Evolutionary conservation across 1,284 basidiomycete species (phyloP), one percentile per base, ranked within the genome.

Genomic region (Heterobasidion parviporum): DNA sequence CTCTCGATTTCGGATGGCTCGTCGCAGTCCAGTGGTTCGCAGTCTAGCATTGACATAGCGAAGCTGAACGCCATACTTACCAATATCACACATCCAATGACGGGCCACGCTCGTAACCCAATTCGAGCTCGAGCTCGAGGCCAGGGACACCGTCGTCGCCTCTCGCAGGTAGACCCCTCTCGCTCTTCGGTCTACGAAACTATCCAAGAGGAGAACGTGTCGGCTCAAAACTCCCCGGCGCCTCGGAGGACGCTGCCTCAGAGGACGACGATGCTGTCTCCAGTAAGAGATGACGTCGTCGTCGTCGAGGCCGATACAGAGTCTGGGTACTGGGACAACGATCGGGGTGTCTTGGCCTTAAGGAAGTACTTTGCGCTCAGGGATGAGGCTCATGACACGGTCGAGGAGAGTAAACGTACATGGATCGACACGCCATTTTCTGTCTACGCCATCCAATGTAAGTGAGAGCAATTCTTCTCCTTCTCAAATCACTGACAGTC

Each of bases 371-470:
- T 83, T 61, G 82, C 84, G 5, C 75, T 92, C 26, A 74, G 78
- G 36, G 78, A 84, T 52, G 87, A 92, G 68, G 89, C 80, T 3
- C 74, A 85, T 44, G 78, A 76, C 33, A 81, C 82, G 0, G 82
- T 92, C 6, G 72, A 70, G 1, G 85, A 89, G 65, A 90, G 87
- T 62, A 77, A 81, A 65, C 74, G 73, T 9, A 61, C 70, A 1
- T 91, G 86, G 87, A 52, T 64, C 2, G 89, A 91, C 62, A 92
- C 88, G 0, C 80, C 87, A 0, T 83, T 87, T 63, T 89, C 88
- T 0, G 33, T 83, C 16, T 89, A 79, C 59, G 82, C 85, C 5
- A 38, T 89, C 45, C 86, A 90, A 70, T 78, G 88, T 91, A 65
- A 72, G 85, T 75, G 1, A 7, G 7, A 3, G n/a, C 46, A n/a